phyloP scores from a whole-genome alignment of 2,329 filamentous ascomycete species.

The Arthrocladium fulminans region DNA sequence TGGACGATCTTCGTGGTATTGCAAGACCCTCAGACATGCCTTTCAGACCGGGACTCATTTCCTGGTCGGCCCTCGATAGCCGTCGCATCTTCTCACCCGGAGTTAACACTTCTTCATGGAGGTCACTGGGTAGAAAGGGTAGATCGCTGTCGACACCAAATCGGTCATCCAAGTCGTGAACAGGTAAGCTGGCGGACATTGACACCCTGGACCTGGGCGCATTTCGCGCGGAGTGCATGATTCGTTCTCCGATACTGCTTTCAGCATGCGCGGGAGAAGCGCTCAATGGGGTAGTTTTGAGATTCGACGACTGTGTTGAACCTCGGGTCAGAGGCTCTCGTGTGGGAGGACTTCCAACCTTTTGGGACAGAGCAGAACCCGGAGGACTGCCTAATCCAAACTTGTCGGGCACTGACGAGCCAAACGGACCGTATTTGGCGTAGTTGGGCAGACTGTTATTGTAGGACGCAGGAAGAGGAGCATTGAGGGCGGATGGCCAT shows the following conservation, averaged over 20 bases:
- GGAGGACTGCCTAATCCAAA: conserved; percentile 84
- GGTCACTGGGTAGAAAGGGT: conserved; percentile 55
- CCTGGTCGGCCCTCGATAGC: conserved; percentile 50
- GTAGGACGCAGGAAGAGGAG: conserved; percentile 85
- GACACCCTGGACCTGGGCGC: conserved; percentile 42
- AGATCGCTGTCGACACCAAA: conserved; percentile 87
- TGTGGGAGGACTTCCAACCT: conserved; percentile 56
- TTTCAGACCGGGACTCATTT: conserved; percentile 37
- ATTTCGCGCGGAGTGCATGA: conserved; percentile 58
- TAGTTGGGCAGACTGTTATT: conserved; percentile 90
- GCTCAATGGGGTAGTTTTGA: conserved; percentile 48
- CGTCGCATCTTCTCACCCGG: conserved; percentile 53
- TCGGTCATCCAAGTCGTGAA: conserved; percentile 52
- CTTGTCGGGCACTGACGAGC: conserved; percentile 83
- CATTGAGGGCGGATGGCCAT: conserved; percentile 79
- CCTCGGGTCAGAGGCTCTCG: conserved; percentile 52
- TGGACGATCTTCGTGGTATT: conserved; percentile 40
- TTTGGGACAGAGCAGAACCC: conserved; percentile 53
- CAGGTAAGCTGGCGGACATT: conserved; percentile 53
- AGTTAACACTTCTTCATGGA: conserved; percentile 55
- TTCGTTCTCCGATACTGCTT: conserved; percentile 54
- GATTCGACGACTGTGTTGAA: conserved; percentile 64
- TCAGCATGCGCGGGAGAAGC: conserved; percentile 56
- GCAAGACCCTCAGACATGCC: conserved; percentile 44
- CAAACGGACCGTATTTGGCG: conserved; percentile 80